These are phyloP conservation scores for Xylaria castorea DNA, from an alignment of 495 filamentous ascomycete species.

Conservation along the genomic window DNA sequence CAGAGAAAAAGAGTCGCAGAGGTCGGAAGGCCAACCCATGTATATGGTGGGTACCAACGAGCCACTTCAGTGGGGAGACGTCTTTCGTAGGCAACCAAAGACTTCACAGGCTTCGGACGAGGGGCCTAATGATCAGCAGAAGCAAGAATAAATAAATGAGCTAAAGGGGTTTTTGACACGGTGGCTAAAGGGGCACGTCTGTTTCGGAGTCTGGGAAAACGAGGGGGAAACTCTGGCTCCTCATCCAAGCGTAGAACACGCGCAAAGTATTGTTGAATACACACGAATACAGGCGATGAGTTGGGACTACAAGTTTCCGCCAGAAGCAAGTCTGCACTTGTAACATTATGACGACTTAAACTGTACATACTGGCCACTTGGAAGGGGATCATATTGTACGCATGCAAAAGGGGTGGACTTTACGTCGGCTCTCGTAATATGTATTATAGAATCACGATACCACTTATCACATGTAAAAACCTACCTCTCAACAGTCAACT, in stretches of 20 bases:
- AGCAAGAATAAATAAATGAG: constrained; percentile 1
- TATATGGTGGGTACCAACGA: constrained; percentile 40
- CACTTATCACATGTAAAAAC: constrained; percentile 3
- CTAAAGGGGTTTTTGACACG: neutral
- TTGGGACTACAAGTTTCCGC: neutral
- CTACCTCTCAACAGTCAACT: neutral
- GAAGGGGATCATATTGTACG: constrained; percentile 9
- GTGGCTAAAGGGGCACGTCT: neutral
- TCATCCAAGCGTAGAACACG: neutral
- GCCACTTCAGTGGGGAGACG: constrained; percentile 36
- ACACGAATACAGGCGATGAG: neutral
- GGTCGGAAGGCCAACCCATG: constrained; percentile 34
- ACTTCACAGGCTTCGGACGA: neutral
- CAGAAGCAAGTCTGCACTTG: constrained; percentile 5
- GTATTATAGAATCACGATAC: constrained; percentile 14
- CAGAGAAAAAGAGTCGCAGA: constrained; percentile 33
- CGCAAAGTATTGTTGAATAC: neutral
- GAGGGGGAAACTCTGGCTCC: neutral
- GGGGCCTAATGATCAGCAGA: neutral
- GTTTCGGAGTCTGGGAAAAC: neutral
- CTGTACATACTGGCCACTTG: neutral
- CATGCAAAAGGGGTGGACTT: neutral
- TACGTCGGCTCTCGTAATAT: constrained; percentile 13
- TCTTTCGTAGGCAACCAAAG: constrained; percentile 34
- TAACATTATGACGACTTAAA: neutral